A percentile compares a stretch with the other conserved stretches of the same genome.
Evolutionary conservation across 805 yeast genomes (phyloP).

Genomic region (Lipomyces starkeyi): DNA sequence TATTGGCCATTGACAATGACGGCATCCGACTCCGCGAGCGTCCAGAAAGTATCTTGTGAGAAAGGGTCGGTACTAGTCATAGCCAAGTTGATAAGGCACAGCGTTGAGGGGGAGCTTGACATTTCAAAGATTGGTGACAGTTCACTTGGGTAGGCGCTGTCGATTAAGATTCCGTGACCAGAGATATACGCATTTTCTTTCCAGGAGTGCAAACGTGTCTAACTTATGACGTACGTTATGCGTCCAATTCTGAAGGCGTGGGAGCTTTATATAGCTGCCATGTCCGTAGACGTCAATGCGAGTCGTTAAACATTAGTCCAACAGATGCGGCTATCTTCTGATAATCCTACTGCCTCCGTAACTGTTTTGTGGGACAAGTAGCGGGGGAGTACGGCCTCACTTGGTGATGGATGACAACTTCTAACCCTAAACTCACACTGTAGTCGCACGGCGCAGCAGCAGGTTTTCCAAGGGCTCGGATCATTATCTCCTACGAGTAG

Average conservation of each 20-base stretch:
- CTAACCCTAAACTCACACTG: too few species aligned
- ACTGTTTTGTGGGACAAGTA: background rate
- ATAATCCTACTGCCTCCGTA: too few species aligned
- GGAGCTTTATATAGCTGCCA: background rate
- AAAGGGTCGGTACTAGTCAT: background rate
- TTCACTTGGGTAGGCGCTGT: background rate
- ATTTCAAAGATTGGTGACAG: background rate
- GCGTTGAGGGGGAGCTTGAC: background rate
- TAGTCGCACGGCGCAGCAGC: background rate
- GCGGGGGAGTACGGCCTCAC: background rate
- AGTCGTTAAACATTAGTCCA: too few species aligned
- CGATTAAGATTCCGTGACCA: background rate
- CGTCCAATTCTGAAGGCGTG: background rate
- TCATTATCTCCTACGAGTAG: background rate
- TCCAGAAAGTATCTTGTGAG: background rate
- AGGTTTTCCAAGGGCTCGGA: background rate
- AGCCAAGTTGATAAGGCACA: background rate
- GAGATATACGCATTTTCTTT: background rate
- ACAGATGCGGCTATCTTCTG: too few species aligned
- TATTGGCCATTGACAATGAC: background rate
- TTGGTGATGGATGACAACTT: too few species aligned
- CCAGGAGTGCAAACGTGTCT: background rate
- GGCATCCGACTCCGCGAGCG: background rate
- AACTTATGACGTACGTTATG: background rate
- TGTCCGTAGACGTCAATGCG: background rate